Evolutionary conservation across 192 early-diverging fungal species (phyloP), one percentile per base, ranked within the genome.

Genomic region (Mortierella antarctica): DNA sequence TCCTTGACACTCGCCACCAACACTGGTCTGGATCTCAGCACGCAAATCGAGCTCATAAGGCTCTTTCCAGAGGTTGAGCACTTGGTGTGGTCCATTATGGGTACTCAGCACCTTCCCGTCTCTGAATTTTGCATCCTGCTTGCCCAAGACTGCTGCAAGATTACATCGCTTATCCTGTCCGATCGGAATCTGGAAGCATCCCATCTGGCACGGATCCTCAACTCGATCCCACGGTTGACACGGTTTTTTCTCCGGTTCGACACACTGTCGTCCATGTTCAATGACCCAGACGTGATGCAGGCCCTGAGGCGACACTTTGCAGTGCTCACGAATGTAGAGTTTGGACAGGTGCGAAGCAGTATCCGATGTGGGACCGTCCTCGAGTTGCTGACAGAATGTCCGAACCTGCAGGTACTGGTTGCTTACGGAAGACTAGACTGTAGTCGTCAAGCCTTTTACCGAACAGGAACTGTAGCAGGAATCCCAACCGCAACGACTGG

Each of bases 1-100:
- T 70, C 67, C 4, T 18, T 70, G 11, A 59, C 67, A 8, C 48
- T 70, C 7, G 55, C 47, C 11, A 60, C 57, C 57, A 70, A 70
- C 18, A 15, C 48, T 3, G 18, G 48, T n/a, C 14, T 70, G 4
- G 67, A 59, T n/a, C 31, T 60, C 18, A 20, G 21, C 5, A 56
- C 55, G 2, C 67, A 70, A 50, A 23, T 70, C 4, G 18, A 70
- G 17, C 48, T 57, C 52, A 59, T 70, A 6, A 56, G 57, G 9
- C 60, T 56, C 11, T 70, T 57, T 18, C 67, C 67, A 9, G 59
- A 70, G 17, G 31, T 70, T 5, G 45, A 41, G 31, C 10, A 12
- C 7, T 39, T 70, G 11, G 40, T 47, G n/a, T 70, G 67, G 67
- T 47, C 67, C 7, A 23, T 59, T 15, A 59, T 70, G 57, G 57